phyloP scores from a whole-genome alignment of 2,329 filamentous ascomycete species.

The Stagonosporopsis tanaceti region DNA sequence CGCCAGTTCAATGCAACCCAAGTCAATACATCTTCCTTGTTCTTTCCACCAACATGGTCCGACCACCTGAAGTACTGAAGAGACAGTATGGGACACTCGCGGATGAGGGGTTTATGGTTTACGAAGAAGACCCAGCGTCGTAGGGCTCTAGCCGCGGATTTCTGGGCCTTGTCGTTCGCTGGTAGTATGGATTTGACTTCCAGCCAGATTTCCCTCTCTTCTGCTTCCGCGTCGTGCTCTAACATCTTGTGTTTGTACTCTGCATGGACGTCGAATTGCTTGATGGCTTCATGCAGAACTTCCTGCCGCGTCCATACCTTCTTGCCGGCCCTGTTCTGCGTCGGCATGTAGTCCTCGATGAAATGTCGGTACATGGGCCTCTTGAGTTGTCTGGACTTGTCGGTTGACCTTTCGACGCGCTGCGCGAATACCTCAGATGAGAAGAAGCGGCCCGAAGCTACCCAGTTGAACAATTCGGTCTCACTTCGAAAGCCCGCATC shows the following conservation, averaged over 20 bases:
- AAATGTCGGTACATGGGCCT: conserved; percentile 68
- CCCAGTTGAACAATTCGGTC: conserved; percentile 69
- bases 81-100: conserved; percentile 18
- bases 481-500: conserved; percentile 62
- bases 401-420: conserved; percentile 56
- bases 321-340: conserved; percentile 52
- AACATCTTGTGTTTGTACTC: conserved; percentile 57
- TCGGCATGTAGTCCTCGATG: conserved; percentile 69
- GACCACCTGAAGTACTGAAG: conserved; percentile 36
- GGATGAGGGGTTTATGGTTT: conserved; percentile 30
- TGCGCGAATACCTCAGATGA: conserved; percentile 50
- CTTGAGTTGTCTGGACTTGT: conserved; percentile 63
- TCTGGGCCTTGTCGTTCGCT: conserved; percentile 32
- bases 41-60: conserved; percentile 17
- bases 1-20: conserved; percentile 47
- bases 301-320: conserved; percentile 49
- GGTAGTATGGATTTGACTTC: conserved; percentile 53
- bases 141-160: conserved; percentile 38
- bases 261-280: conserved; percentile 55
- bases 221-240: conserved; percentile 49
- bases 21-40: conserved; percentile 25
- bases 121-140: conserved; percentile 47
- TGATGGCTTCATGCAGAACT: conserved; percentile 63
- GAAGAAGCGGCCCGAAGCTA: conserved; percentile 66
- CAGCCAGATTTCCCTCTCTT: conserved; percentile 53